Conservation (phyloP, 192 early-diverging fungal genomes). For the Lunasporangiospora selenospora region DNA sequence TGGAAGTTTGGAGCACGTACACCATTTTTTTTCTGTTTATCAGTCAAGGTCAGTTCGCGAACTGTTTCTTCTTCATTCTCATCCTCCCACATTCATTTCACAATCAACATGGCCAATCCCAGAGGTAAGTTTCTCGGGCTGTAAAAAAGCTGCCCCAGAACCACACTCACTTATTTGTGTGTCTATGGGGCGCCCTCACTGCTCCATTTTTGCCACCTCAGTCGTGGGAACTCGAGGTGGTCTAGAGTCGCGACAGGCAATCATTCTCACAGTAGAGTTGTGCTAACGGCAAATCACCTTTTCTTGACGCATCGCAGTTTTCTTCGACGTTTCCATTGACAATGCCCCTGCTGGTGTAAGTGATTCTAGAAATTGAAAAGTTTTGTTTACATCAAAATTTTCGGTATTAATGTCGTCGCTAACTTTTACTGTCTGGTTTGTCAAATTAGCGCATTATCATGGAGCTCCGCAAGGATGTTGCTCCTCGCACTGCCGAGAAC, state of each 20-base stretch:
- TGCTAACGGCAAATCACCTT: neutral
- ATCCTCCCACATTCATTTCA: slow-evolving; percentile 4
- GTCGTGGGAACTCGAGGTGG: slow-evolving; percentile 11
- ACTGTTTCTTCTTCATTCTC: slow-evolving; percentile 6
- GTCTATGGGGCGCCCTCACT: neutral
- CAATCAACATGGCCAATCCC: slow-evolving; percentile 42
- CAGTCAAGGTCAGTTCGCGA: too few relatives aligned
- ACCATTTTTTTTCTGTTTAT: slow-evolving; percentile 11
- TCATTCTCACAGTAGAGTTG: neutral
- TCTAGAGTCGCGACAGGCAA: neutral
- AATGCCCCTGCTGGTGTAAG: slow-evolving; percentile 55
- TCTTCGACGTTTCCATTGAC: slow-evolving; percentile 71
- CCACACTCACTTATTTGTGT: neutral
- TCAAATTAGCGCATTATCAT: slow-evolving; percentile 59
- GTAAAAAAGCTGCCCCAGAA: neutral
- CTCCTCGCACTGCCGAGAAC: slow-evolving; percentile 92
- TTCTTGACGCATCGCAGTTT: slow-evolving; percentile 49
- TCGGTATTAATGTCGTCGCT: neutral
- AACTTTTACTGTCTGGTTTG: neutral
- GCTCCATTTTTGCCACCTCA: neutral
- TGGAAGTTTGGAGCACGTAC: too few relatives aligned
- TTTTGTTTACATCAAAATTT: neutral
- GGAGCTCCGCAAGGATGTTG: slow-evolving; percentile 72
- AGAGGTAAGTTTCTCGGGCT: slow-evolving; percentile 22
- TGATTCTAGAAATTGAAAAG: neutral